Conservation (phyloP, 352 stramenopile species). For the Thalassiosira livingstoniorum region DNA sequence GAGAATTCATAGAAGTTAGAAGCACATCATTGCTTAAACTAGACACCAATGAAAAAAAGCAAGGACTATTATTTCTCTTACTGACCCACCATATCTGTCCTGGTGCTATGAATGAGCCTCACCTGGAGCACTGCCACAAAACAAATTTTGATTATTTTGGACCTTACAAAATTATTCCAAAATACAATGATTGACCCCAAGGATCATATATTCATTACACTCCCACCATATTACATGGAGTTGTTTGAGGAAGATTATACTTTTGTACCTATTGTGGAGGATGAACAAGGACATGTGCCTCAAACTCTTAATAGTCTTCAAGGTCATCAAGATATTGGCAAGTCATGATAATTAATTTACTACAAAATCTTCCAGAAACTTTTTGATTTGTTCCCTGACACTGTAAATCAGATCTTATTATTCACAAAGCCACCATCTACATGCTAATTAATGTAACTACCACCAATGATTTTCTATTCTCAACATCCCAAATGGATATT, state of each 20-base stretch:
- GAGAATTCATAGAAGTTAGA: constrained; percentile 20
- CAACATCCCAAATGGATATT: constrained; percentile 11
- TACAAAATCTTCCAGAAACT: constrained; percentile 10
- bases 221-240: constrained; percentile 17
- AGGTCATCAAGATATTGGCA: constrained; percentile 33
- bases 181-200: constrained; percentile 9
- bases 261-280: constrained; percentile 10
- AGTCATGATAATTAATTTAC: constrained; percentile 24
- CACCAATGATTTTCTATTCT: constrained; percentile 52
- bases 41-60: constrained; percentile 22
- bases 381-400: constrained; percentile 23
- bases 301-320: constrained; percentile 33
- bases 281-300: constrained; percentile 14
- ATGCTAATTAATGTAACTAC: constrained; percentile 41
- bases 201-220: background rate
- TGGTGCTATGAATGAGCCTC: too few species aligned
- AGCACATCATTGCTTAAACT: constrained; percentile 20
- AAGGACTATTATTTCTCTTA: constrained; percentile 24
- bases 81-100: constrained; percentile 23
- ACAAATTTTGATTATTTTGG: too few species aligned
- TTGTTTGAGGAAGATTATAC: constrained; percentile 28
- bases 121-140: too few species aligned
- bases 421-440: constrained; percentile 5
- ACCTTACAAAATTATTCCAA: constrained; percentile 31
- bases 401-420: constrained; percentile 9